phyloP scores from a whole-genome alignment of 345 rosid species.

The Eucalyptus coolabah region DNA sequence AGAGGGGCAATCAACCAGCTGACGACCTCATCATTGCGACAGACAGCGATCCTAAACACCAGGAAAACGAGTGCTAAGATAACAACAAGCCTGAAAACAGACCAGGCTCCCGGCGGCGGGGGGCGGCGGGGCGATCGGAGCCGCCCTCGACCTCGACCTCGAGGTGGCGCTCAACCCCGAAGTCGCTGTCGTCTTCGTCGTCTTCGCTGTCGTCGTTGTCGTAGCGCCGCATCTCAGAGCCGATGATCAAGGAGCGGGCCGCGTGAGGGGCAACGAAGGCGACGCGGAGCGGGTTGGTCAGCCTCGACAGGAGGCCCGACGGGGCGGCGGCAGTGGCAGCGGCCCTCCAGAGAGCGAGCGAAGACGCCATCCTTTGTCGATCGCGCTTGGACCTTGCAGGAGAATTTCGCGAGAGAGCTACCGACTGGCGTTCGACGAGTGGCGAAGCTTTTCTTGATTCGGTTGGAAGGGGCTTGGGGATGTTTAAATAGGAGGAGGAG shows the following conservation, averaged over 20 bases:
- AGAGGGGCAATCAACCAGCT: not conserved
- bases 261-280: not conserved
- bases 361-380: too few relatives aligned
- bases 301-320: conserved; percentile 1
- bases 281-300: not conserved
- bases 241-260: conserved; percentile 22
- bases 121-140: not conserved
- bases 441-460: too few relatives aligned
- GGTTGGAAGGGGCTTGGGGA: too few relatives aligned
- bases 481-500: too few relatives aligned
- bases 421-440: too few relatives aligned
- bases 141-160: not conserved
- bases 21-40: not conserved
- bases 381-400: too few relatives aligned
- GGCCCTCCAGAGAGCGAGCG: not conserved
- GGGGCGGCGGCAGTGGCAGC: not conserved
- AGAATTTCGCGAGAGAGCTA: too few relatives aligned
- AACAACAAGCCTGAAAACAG: conserved; percentile 8
- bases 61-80: not conserved
- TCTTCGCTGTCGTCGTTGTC: not conserved
- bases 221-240: conserved; percentile 1
- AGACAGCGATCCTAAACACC: not conserved
- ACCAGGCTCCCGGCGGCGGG: not conserved
- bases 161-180: too few relatives aligned
- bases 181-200: not conserved